Conservation (phyloP, 1,284 basidiomycete genomes). For the Ceratobasidium sp. region DNA sequence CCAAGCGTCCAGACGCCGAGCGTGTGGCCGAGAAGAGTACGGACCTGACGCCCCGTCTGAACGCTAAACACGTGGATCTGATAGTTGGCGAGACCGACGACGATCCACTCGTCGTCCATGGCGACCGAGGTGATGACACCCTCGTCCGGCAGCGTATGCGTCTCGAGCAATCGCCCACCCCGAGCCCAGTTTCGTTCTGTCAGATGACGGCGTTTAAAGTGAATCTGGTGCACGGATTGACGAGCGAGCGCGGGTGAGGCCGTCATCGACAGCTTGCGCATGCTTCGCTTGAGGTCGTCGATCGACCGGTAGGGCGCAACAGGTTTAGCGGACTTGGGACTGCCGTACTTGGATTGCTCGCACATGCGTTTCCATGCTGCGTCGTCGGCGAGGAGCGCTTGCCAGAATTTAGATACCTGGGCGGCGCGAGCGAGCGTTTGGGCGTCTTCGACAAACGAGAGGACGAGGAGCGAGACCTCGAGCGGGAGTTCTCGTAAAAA, state of each 20-base stretch:
- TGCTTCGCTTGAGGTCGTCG: conserved; percentile 4
- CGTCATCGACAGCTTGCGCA: conserved; percentile 28
- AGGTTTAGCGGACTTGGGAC: conserved; percentile 12
- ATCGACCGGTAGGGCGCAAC: conserved; percentile 30
- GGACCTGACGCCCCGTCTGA: conserved; percentile 75
- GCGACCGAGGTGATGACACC: conserved; percentile 89
- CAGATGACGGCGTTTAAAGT: conserved; percentile 80
- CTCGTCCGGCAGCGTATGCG: conserved; percentile 74
- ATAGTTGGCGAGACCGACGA: conserved; percentile 89
- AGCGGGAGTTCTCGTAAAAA: conserved; percentile 83
- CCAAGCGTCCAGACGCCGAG: conserved; percentile 93
- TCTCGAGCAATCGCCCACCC: conserved; percentile 78
- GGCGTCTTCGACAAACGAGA: conserved; percentile 85
- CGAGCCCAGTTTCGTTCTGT: conserved; percentile 86
- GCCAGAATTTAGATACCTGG: conserved; percentile 82
- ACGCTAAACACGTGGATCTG: conserved; percentile 90
- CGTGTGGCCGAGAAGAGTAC: conserved; percentile 85
- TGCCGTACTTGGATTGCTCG: conserved; percentile 61
- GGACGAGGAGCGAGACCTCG: conserved; percentile 83
- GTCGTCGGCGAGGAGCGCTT: conserved; percentile 80
- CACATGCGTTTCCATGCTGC: conserved; percentile 87
- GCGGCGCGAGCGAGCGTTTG: conserved; percentile 74
- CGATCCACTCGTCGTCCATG: conserved; percentile 84
- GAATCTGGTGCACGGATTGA: conserved; percentile 59
- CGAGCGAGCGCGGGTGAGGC: conserved; percentile 23